Percentiles rank a stretch among this genome's conserved stretches.
These are phyloP conservation scores for Chaetothyriales sp. DNA, from an alignment of 2,329 filamentous ascomycete species.

Conservation along the genomic window DNA sequence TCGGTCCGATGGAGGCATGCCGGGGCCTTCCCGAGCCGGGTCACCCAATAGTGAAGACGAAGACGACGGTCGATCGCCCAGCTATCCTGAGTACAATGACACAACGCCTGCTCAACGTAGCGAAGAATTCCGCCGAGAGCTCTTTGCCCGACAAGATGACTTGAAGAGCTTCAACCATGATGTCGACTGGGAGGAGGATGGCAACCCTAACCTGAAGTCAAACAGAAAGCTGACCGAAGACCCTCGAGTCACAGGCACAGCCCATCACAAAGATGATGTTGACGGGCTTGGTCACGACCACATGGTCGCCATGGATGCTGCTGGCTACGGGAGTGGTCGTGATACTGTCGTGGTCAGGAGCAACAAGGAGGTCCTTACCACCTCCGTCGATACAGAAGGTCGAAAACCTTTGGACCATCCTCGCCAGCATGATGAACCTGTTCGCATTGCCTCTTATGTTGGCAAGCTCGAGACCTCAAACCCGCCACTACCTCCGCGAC, in stretches of 20 bases:
- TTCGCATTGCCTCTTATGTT: slow-evolving; percentile 14
- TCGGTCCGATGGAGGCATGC: slow-evolving; percentile 36
- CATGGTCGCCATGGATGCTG: slow-evolving; percentile 52
- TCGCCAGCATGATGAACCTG: slow-evolving; percentile 30
- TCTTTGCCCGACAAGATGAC: slow-evolving; percentile 42
- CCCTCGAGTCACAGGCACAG: slow-evolving; percentile 45
- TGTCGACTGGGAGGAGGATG: slow-evolving; percentile 47
- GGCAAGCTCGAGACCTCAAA: slow-evolving; percentile 27
- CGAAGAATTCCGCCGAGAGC: slow-evolving; percentile 35
- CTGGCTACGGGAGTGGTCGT: slow-evolving; percentile 49
- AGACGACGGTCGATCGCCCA: slow-evolving; percentile 6
- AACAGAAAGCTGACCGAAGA: slow-evolving; percentile 44
- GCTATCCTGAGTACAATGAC: not conserved
- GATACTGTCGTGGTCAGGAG: slow-evolving; percentile 57
- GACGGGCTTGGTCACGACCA: slow-evolving; percentile 65
- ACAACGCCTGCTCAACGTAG: not conserved
- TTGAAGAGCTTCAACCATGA: slow-evolving; percentile 64
- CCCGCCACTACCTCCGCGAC: slow-evolving; percentile 45
- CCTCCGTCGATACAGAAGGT: slow-evolving; percentile 50
- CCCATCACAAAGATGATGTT: slow-evolving; percentile 58
- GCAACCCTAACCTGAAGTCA: slow-evolving; percentile 43
- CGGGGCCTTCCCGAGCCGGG: slow-evolving; percentile 24
- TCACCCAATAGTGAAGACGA: slow-evolving; percentile 7
- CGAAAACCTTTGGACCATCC: slow-evolving; percentile 45
- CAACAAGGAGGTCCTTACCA: slow-evolving; percentile 56